Conservation (phyloP, 2,329 filamentous ascomycete genomes). For the Sodiomyces alkalinus region DNA sequence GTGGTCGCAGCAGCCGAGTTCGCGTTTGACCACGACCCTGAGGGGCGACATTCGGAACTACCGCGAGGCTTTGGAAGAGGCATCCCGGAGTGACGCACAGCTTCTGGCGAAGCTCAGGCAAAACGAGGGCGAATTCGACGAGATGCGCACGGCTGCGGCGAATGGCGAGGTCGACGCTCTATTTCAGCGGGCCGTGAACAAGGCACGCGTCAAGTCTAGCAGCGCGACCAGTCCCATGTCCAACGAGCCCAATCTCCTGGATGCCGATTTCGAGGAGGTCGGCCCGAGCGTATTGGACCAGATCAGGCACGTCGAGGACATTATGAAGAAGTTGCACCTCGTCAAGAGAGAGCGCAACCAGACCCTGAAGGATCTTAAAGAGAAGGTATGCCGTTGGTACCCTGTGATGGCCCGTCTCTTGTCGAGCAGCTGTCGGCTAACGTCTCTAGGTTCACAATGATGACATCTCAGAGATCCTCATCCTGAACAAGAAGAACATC, state of each 20-base stretch:
- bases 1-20: conserved; percentile 95
- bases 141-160: conserved; percentile 84
- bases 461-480: conserved; percentile 93
- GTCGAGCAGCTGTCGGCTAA: conserved; percentile 8
- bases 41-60: conserved; percentile 80
- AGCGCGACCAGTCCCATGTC: conserved; percentile 44
- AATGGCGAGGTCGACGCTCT: conserved; percentile 75
- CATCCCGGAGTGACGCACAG: conserved; percentile 70
- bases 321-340: conserved; percentile 78
- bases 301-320: conserved; percentile 74
- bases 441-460: conserved; percentile 67
- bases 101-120: conserved; percentile 72
- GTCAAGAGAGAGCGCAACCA: conserved; percentile 86
- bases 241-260: conserved; percentile 66
- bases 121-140: conserved; percentile 78
- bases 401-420: too few relatives aligned
- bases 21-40: conserved; percentile 73
- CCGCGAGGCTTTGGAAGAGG: conserved; percentile 77
- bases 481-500: conserved; percentile 94
- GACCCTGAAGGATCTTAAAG: conserved; percentile 90
- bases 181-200: conserved; percentile 75
- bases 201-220: conserved; percentile 52
- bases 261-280: conserved; percentile 78
- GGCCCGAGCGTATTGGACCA: conserved; percentile 74
- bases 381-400: conserved; percentile 88